Evolutionary conservation across 2,329 filamentous ascomycete genomes (phyloP).

Genomic region (Fragosphaeria purpurea): DNA sequence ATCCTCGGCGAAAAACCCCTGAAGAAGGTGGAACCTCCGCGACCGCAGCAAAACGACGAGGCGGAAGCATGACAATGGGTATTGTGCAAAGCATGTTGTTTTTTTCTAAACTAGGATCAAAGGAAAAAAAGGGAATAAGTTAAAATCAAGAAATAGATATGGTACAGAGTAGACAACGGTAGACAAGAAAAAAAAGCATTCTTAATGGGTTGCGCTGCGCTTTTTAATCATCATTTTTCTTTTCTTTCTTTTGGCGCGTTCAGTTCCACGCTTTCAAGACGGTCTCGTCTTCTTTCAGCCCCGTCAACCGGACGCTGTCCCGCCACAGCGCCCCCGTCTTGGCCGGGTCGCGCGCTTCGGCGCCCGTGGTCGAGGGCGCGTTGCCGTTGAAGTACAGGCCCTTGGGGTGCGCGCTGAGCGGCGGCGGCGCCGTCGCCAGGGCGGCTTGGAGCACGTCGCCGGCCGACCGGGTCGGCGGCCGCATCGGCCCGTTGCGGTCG

Average conservation of each 20-base stretch:
- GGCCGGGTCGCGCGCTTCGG: constrained; percentile 15
- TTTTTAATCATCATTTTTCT: too few relatives aligned
- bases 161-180: not conserved
- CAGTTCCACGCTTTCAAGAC: constrained; percentile 18
- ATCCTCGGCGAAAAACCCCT: constrained; percentile 11
- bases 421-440: constrained; percentile 15
- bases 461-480: constrained; percentile 20
- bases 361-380: constrained; percentile 14
- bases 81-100: too few relatives aligned
- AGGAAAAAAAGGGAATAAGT: not conserved
- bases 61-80: not conserved
- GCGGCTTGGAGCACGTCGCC: constrained; percentile 20
- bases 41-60: not conserved
- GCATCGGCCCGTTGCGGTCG: constrained; percentile 15
- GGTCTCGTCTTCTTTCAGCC: constrained; percentile 20
- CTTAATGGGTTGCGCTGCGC: too few relatives aligned
- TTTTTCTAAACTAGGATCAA: not conserved
- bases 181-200: not conserved
- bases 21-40: constrained; percentile 1
- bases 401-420: constrained; percentile 19
- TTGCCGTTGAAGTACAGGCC: constrained; percentile 23
- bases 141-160: not conserved
- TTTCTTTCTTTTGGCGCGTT: not conserved
- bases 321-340: constrained; percentile 21
- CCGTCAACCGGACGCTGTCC: constrained; percentile 18